Base-by-base conservation (phyloP, 1,284 basidiomycete species). In the Serendipita sp. region DNA sequence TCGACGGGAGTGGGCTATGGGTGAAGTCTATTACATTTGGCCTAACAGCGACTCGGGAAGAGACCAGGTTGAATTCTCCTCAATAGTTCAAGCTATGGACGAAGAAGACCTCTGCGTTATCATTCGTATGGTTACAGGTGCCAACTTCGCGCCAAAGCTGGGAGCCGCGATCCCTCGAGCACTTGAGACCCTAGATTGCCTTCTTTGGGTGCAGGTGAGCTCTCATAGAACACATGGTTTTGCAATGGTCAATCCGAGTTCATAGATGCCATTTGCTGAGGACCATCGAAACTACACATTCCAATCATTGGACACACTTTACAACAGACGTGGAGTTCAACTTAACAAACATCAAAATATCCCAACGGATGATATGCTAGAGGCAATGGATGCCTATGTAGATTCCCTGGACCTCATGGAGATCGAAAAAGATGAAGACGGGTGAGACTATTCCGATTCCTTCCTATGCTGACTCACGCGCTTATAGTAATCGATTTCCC, bases 251-350 rank as follows among this genome's bases (percentile, higher is more conserved):
- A 26, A 41, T 62, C 4, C 15, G 45, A 61, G 8, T 8, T 64
- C 58, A 4, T 69, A 94, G 87, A 84, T 96, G 78, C 95, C 95
- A 0, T 98, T 97, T 70, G 90, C 92, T 2, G 93, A 98, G 70
- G 95, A 99, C 69, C 78, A 94, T 62, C 82, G 91, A 65, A 86
- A 84, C 66, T 93, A 92, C 72, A 85, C 82, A 8, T 97, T 98
- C 71, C 83, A 88, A 0, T 91, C 91, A 0, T 78, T 98, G 42
- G 83, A 86, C 45, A 80, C 79, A 8, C 79, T 95, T 38, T 75
- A 88, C 66, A 87, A 83, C 58, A 88, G 84, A 69, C 85, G 85
- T 43, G 93, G 93, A 2, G 84, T 88, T 65, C 73, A 74, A 2
- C 72, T 96, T 47, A 81, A 74, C 3, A 82, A 85, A 66, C 93